Conservation (phyloP, 352 stramenopile genomes). For the Elongisporangium anandrum region DNA sequence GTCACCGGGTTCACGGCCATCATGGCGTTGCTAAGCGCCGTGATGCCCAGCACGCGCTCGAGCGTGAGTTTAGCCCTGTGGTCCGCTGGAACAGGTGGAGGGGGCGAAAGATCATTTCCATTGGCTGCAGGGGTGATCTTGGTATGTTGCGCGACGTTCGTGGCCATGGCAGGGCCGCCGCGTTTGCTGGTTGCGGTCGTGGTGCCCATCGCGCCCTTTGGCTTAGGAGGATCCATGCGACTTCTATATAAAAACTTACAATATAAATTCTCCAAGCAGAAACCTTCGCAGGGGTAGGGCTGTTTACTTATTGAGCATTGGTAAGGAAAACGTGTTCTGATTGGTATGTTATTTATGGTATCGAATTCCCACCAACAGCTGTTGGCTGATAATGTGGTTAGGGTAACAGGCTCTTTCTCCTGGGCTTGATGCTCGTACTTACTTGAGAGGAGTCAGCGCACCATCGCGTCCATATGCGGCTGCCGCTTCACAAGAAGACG, state of each 20-base stretch:
- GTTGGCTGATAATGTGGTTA: background rate
- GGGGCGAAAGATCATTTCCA: background rate
- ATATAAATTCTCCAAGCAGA: no score
- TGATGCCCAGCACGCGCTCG: slow-evolving; percentile 78
- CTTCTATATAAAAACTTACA: no score
- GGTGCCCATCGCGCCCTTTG: background rate
- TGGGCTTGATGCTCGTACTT: background rate
- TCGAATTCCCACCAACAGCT: background rate
- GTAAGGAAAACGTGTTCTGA: background rate
- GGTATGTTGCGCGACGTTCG: background rate
- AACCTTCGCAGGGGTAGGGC: no score
- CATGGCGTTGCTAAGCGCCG: slow-evolving; percentile 67
- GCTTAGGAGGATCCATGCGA: no score
- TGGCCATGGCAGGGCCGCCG: background rate
- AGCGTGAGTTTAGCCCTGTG: slow-evolving; percentile 57
- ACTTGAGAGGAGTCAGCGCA: background rate
- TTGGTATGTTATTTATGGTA: background rate
- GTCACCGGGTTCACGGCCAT: slow-evolving; percentile 72
- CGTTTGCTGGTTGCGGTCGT: background rate
- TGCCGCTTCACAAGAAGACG: slow-evolving; percentile 63
- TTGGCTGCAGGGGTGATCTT: background rate
- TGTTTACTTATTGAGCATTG: no score
- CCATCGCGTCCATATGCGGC: slow-evolving; percentile 1
- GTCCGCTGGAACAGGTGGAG: background rate
- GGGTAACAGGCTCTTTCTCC: background rate